A percentile compares a stretch with the other conserved stretches of the same genome.
These are phyloP conservation scores for Salicornia ramosissima DNA, from an alignment of 148 eudicot species.

Conservation along the genomic window DNA sequence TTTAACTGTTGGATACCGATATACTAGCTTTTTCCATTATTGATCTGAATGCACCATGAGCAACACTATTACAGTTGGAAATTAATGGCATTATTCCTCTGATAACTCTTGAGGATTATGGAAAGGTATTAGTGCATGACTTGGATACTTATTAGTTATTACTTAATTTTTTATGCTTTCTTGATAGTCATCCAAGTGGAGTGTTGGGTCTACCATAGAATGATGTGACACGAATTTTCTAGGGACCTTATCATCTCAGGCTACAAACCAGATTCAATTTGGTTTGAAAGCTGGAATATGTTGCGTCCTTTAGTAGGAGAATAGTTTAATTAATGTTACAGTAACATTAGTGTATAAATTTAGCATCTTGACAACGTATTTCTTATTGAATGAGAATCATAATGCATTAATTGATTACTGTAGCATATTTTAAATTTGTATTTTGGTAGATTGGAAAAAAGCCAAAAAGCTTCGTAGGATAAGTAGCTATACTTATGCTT, in stretches of 20 bases:
- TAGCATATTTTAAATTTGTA: not conserved
- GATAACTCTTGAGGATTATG: not conserved
- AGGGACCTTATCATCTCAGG: too few relatives aligned
- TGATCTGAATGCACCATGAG: not conserved
- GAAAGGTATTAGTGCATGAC: too few relatives aligned
- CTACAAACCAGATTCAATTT: not conserved
- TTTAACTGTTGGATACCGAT: too few relatives aligned
- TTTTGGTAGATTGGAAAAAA: not conserved
- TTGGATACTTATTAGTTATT: too few relatives aligned
- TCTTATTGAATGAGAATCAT: conserved; percentile 2
- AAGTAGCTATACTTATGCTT: not conserved
- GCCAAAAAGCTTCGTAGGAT: not conserved
- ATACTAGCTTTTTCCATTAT: too few relatives aligned
- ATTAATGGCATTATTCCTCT: not conserved
- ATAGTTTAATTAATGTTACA: not conserved
- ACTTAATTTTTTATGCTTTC: too few relatives aligned
- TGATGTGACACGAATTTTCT: not conserved
- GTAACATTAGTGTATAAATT: not conserved
- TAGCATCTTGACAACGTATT: not conserved
- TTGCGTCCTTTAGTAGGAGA: not conserved
- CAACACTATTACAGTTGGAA: not conserved
- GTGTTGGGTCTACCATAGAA: not conserved
- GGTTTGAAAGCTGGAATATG: not conserved
- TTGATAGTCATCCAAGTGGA: too few relatives aligned
- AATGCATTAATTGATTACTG: not conserved